Percentiles rank a stretch among this genome's conserved stretches.
Conservation (phyloP, 345 rosid genomes). For the Ricinus communis region DNA sequence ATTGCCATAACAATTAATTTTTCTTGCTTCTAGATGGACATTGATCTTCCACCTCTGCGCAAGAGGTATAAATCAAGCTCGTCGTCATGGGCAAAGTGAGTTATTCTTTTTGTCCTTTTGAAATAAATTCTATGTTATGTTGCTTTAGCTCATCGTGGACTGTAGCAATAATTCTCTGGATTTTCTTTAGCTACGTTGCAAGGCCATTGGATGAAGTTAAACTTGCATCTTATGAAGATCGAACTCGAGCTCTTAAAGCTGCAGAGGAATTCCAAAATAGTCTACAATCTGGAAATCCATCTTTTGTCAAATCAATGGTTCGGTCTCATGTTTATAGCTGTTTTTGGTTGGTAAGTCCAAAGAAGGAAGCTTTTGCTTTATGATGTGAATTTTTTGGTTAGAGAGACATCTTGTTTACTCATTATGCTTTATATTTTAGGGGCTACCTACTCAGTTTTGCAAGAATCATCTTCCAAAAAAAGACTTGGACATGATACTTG, state of each 20-base stretch:
- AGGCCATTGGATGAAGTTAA: conserved; percentile 53
- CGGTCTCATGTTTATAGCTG: conserved; percentile 75
- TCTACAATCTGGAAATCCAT: conserved; percentile 42
- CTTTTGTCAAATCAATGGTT: conserved; percentile 64
- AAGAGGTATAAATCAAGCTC: conserved; percentile 31
- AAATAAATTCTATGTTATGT: background rate
- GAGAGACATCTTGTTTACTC: background rate
- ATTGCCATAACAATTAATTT: background rate
- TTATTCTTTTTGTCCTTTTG: background rate
- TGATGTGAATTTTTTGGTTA: background rate
- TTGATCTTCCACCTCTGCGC: conserved; percentile 19
- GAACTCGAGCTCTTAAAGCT: conserved; percentile 30
- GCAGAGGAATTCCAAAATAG: conserved; percentile 46
- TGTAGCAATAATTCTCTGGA: background rate
- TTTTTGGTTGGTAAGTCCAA: conserved; percentile 61
- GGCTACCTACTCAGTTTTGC: conserved; percentile 45
- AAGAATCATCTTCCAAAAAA: conserved; percentile 35
- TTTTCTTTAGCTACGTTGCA: conserved; percentile 39
- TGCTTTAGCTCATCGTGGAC: background rate
- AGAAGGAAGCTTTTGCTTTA: background rate
- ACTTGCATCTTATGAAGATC: conserved; percentile 47
- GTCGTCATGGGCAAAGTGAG: conserved; percentile 41
- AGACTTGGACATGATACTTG: conserved; percentile 27
- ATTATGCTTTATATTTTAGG: conserved; percentile 24
- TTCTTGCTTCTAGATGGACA: conserved; percentile 26